These are phyloP conservation scores for Talaromyces trachyspermus DNA, from an alignment of 495 filamentous ascomycete species.

Conservation along the genomic window DNA sequence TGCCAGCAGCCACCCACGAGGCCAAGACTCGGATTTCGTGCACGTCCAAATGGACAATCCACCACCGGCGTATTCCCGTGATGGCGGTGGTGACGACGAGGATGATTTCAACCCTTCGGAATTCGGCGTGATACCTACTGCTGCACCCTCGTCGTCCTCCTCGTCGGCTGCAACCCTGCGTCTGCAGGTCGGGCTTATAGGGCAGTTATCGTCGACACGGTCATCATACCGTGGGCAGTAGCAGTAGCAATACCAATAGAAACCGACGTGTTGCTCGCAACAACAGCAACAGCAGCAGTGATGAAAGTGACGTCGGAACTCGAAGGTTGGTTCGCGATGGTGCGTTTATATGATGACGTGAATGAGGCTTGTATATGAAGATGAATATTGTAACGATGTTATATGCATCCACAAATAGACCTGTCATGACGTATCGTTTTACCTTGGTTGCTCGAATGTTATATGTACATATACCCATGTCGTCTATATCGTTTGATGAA, in stretches of 20 bases:
- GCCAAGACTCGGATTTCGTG: background rate
- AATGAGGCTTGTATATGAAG: background rate
- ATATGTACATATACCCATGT: slow-evolving; percentile 6
- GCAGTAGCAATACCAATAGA: background rate
- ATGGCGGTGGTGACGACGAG: background rate
- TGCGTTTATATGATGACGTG: slow-evolving; percentile 15
- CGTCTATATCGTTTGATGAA: background rate
- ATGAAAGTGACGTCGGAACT: background rate
- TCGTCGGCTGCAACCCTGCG: background rate
- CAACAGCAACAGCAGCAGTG: background rate
- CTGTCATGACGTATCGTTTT: too few species aligned
- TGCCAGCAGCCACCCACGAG: slow-evolving; percentile 1
- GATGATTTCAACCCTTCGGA: slow-evolving; percentile 10
- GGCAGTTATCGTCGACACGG: slow-evolving; percentile 30
- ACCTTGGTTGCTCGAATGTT: too few species aligned
- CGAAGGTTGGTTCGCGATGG: slow-evolving; percentile 12
- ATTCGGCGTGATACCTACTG: slow-evolving; percentile 16
- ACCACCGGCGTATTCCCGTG: background rate
- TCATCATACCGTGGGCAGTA: background rate
- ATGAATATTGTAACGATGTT: too few species aligned
- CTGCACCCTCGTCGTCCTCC: slow-evolving; percentile 14
- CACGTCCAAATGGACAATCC: background rate
- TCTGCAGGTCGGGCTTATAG: slow-evolving; percentile 7
- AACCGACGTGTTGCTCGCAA: too few species aligned
- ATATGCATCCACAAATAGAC: too few species aligned